Conservation (phyloP, 2,329 filamentous ascomycete species). For the Magnaporthiopsis rhizophila region DNA sequence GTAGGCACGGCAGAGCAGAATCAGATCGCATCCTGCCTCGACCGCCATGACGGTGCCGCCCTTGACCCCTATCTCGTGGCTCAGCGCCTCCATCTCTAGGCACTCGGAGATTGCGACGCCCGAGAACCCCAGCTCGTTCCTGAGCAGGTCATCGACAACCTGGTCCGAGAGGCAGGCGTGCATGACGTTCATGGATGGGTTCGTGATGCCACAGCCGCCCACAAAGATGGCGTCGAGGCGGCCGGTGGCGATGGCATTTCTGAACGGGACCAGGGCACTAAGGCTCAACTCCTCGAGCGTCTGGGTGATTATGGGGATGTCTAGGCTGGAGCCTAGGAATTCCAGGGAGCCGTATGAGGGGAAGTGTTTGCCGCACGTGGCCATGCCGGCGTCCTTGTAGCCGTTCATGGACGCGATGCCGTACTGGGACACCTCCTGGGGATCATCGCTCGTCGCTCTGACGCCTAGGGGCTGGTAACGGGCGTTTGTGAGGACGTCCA, state of each 20-base stretch:
- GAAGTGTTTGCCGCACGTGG: conserved; percentile 91
- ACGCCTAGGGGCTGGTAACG: conserved; percentile 87
- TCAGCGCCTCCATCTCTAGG: conserved; percentile 91
- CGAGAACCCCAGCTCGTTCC: conserved; percentile 82
- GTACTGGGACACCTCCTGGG: conserved; percentile 89
- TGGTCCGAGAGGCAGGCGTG: conserved; percentile 91
- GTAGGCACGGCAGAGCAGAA: conserved; percentile 81
- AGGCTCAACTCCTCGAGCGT: conserved; percentile 86
- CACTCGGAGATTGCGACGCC: conserved; percentile 94
- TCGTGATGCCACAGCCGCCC: conserved; percentile 87
- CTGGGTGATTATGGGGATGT: conserved; percentile 93
- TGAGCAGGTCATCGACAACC: conserved; percentile 80
- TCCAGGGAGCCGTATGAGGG: conserved; percentile 94
- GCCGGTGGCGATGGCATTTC: conserved; percentile 79
- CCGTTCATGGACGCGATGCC: conserved; percentile 86
- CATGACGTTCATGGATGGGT: conserved; percentile 86
- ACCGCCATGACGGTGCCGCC: conserved; percentile 97
- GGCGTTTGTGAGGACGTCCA: conserved; percentile 91
- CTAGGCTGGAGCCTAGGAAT: conserved; percentile 81
- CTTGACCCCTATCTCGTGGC: conserved; percentile 93
- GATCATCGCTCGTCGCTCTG: conserved; percentile 83
- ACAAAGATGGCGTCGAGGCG: conserved; percentile 89
- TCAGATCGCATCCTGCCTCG: conserved; percentile 88
- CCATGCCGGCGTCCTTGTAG: conserved; percentile 83
- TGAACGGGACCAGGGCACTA: conserved; percentile 85